phyloP scores from a whole-genome alignment of 768 basidiomycete species.

The Terana coerulea region DNA sequence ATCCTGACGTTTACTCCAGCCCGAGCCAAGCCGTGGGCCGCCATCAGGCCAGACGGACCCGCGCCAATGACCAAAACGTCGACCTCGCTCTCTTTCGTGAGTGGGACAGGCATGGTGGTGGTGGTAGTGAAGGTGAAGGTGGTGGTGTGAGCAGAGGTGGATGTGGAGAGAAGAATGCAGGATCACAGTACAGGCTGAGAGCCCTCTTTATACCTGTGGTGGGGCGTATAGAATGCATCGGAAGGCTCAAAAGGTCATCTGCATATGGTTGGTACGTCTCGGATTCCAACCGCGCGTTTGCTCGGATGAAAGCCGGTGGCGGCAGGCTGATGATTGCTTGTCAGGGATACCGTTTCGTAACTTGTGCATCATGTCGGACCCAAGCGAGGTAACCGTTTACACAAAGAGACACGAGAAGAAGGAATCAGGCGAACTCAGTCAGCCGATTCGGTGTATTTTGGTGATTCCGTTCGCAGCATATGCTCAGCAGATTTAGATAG shows the following conservation, averaged over 20 bases:
- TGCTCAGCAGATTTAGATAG: no score
- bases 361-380: no score
- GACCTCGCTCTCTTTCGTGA: slow-evolving; percentile 23
- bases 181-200: no score
- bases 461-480: no score
- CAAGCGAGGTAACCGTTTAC: no score
- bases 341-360: not conserved
- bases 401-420: no score
- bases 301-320: not conserved
- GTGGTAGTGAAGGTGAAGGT: not conserved
- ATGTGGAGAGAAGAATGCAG: no score
- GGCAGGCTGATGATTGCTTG: not conserved
- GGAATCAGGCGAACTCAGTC: no score
- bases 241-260: slow-evolving; percentile 5
- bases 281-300: not conserved
- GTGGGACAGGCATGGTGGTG: slow-evolving; percentile 3
- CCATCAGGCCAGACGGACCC: slow-evolving; percentile 41
- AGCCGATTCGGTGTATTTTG: no score
- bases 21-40: slow-evolving; percentile 36
- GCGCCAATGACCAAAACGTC: slow-evolving; percentile 42
- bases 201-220: no score
- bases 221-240: not conserved
- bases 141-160: not conserved
- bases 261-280: not conserved
- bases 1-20: slow-evolving; percentile 35